Base-by-base conservation (phyloP, 2,329 filamentous ascomycete species). In the Metarhizium guizhouense region DNA sequence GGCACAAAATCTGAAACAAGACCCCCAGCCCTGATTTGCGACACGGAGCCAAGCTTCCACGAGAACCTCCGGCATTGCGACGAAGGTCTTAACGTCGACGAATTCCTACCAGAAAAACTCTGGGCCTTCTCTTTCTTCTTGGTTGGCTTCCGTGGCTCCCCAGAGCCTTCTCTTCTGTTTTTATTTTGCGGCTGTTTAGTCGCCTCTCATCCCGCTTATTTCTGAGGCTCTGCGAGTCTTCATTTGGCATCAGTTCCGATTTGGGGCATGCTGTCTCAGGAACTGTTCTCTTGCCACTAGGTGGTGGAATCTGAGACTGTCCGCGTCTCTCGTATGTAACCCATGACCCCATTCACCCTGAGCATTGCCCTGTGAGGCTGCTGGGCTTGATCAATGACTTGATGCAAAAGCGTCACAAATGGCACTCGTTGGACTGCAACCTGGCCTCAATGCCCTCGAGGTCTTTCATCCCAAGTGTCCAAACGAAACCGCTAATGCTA, bases 1-100 rank as follows among this genome's bases (percentile, higher is more conserved):
- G 47, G 51, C 54, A 29, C 30, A 32, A 29, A 11, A 51, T 54
- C 47, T 55, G 54, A 58, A 56, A 58, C 54, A 49, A 47, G 51
- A 20, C 14, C 36, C 32, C 42, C 50, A 48, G 48, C 34, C 18
- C 11, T 52, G 32, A 32, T 53, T 47, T 50, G 43, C 36, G 54
- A 53, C 51, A 49, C 52, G 53, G 47, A 51, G 53, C 20, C 20
- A 36, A 34, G n/a, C 36, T 34, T 29, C n/a, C 7, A 43, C 16
- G 32, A 43, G 13, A 10, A 16, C 29, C 29, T 16, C 25, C 25
- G 25, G 25, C 25, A 25, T 25, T 25, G 25, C 25, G 25, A 40
- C 7, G 13, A 16, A 40, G 38, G 38, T 40, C 16, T 16, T 16
- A 5, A 40, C 38, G 11, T 40, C 13, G 38, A 16, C 38, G 38